Percentiles rank a stretch among this genome's conserved stretches.
phyloP scores from a whole-genome alignment of 2,329 filamentous ascomycete genomes.

The Fusarium sp. region DNA sequence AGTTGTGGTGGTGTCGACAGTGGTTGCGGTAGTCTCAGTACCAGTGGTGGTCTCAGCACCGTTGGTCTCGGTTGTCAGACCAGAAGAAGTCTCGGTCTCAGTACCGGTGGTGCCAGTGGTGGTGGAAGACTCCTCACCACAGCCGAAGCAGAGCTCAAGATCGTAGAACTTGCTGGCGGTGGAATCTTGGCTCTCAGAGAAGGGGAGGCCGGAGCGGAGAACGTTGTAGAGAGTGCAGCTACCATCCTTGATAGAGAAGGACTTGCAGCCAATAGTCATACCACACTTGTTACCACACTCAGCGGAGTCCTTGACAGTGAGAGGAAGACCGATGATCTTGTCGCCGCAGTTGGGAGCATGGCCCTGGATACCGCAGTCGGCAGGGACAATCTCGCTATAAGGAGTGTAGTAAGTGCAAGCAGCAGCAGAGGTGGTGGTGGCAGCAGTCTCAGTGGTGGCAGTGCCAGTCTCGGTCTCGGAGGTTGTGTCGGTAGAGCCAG shows the following conservation, averaged over 20 bases:
- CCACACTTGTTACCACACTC: conserved; percentile 35
- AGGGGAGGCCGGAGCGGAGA: conserved; percentile 7
- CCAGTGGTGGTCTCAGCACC: neutral
- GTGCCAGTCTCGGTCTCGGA: conserved; percentile 24
- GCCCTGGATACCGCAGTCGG: conserved; percentile 25
- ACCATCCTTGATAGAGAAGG: conserved; percentile 24
- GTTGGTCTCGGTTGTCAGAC: neutral
- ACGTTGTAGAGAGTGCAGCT: conserved; percentile 27
- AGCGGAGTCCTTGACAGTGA: conserved; percentile 4
- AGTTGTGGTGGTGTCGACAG: neutral
- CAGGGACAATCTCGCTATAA: conserved; percentile 1
- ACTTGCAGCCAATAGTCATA: conserved; percentile 37
- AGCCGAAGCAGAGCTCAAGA: conserved; percentile 38
- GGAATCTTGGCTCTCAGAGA: neutral
- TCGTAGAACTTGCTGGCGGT: conserved; percentile 27
- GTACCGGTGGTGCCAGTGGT: conserved; percentile 19
- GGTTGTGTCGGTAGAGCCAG: conserved; percentile 14
- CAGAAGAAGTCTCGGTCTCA: neutral
- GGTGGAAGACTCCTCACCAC: conserved; percentile 25
- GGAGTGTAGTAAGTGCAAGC: conserved; percentile 33
- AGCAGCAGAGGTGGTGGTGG: conserved; percentile 31
- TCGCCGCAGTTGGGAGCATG: conserved; percentile 6
- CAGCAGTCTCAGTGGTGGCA: conserved; percentile 14
- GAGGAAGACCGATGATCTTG: conserved; percentile 13
- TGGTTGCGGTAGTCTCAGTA: neutral